Base-by-base conservation (phyloP, 2,329 filamentous ascomycete genomes). In the Trichophyton rubrum region DNA sequence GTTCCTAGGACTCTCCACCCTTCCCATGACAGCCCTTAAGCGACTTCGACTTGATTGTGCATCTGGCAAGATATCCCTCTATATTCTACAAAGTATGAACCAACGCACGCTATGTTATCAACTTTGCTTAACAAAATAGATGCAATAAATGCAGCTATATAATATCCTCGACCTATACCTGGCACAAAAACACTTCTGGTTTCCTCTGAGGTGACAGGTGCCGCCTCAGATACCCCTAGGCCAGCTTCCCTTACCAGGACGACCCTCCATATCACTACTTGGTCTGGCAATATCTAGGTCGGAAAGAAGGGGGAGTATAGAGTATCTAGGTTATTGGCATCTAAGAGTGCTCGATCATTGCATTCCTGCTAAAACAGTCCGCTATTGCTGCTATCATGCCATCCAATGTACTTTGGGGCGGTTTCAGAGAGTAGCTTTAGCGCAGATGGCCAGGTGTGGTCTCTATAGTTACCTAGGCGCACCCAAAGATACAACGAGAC, bases 401-500 rank as follows among this genome's bases (percentile, higher is more conserved):
- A 30, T 30, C 1, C 27, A 30, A 30, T 1, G 27, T 30, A 30
- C 1, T 30, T 30, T 8, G 27, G 27, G 27, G 27, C 6, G 7
- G 5, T 30, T 30, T 7, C 27, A 30, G 27, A 7, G 27, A 7
- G 27, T 30, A 7, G 6, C 27, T 30, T 6, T 1, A 7, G 27
- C 27, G 27, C 27, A 30, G 27, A 7, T 30, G 27, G 27, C 6
- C 5, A 30, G 27, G 27, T 30, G 27, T 30, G 63, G 63, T 1
- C 57, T 59, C 24, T 63, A 65, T 30, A 30, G 17, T 11, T 40
- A 27, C 4, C 24, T 38, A 27, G 56, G 7, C 33, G 57, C 8
- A 53, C 47, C 13, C 64, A 65, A 60, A 11, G 62, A 24, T 65
- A 63, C 45, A 33, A 53, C 1, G 40, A 59, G 24, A 58, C 63